phyloP scores from a whole-genome alignment of 805 yeast genomes.

The Wickerhamiella azyma region DNA sequence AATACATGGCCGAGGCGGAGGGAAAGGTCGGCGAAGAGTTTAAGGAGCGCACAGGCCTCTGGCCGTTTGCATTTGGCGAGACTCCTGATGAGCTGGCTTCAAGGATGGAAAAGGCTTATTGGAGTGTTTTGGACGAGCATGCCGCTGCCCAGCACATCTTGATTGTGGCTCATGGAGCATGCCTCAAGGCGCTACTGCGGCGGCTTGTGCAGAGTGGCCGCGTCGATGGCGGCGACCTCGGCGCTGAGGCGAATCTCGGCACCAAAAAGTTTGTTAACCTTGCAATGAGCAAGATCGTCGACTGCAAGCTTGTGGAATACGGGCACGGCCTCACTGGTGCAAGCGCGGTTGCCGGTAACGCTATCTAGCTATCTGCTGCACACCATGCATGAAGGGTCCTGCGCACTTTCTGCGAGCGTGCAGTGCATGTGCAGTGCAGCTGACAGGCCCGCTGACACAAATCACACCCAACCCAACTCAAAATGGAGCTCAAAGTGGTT shows the following conservation, averaged over 20 bases:
- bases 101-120: constrained; percentile 12
- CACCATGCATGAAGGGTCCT: background rate
- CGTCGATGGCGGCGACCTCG: constrained; percentile 1
- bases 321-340: background rate
- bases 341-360: background rate
- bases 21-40: constrained; percentile 12
- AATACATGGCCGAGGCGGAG: constrained; percentile 17
- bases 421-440: too few species aligned
- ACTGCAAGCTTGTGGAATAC: background rate
- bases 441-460: too few species aligned
- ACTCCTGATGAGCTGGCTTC: constrained; percentile 5
- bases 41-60: background rate
- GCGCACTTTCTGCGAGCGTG: background rate
- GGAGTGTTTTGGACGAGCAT: background rate
- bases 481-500: constrained; percentile 10
- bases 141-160: constrained; percentile 9
- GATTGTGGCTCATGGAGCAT: constrained; percentile 20
- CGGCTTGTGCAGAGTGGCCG: constrained; percentile 1
- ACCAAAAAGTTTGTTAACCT: background rate
- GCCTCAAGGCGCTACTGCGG: constrained; percentile 13
- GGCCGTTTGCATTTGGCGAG: constrained; percentile 15
- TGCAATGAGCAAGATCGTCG: background rate
- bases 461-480: too few species aligned
- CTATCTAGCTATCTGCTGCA: background rate
- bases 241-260: background rate